These are phyloP conservation scores for Aspergillus sclerotiicarbonarius DNA, from an alignment of 495 filamentous ascomycete genomes.

Conservation along the genomic window DNA sequence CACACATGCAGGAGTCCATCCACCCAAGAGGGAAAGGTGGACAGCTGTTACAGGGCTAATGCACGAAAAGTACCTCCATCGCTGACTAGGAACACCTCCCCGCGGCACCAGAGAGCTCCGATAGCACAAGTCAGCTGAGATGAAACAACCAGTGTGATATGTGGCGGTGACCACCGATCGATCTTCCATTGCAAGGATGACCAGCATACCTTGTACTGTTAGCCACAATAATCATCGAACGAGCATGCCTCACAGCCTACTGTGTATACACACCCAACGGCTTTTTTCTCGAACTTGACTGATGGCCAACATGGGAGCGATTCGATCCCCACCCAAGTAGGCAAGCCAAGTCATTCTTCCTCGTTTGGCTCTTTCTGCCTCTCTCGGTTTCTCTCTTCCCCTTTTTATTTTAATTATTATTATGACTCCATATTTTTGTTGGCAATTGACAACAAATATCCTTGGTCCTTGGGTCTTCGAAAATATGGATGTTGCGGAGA, in stretches of 20 bases:
- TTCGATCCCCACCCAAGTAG: background rate
- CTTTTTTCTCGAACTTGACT: background rate
- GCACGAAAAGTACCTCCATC: conserved; percentile 13
- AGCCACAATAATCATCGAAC: background rate
- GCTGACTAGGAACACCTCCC: background rate
- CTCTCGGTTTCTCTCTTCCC: background rate
- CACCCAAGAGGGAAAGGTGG: conserved; percentile 11
- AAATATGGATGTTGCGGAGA: background rate
- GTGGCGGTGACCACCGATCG: conserved; percentile 1
- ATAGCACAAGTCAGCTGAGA: conserved; percentile 7
- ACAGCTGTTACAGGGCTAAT: conserved; percentile 18
- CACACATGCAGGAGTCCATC: conserved; percentile 22
- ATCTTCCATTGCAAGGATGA: conserved; percentile 1
- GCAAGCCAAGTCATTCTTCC: background rate
- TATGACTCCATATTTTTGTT: too few relatives aligned
- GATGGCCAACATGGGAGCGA: background rate
- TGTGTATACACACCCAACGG: background rate
- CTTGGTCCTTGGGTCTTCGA: background rate
- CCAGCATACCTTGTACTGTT: background rate
- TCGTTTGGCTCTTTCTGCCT: background rate
- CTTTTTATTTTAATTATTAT: too few relatives aligned
- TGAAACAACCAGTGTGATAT: conserved; percentile 6
- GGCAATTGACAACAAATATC: background rate
- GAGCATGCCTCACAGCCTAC: background rate
- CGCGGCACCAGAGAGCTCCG: conserved; percentile 5